These are phyloP conservation scores for Neofusicoccum umdonicola DNA, from an alignment of 2,329 filamentous ascomycete genomes.

Conservation along the genomic window DNA sequence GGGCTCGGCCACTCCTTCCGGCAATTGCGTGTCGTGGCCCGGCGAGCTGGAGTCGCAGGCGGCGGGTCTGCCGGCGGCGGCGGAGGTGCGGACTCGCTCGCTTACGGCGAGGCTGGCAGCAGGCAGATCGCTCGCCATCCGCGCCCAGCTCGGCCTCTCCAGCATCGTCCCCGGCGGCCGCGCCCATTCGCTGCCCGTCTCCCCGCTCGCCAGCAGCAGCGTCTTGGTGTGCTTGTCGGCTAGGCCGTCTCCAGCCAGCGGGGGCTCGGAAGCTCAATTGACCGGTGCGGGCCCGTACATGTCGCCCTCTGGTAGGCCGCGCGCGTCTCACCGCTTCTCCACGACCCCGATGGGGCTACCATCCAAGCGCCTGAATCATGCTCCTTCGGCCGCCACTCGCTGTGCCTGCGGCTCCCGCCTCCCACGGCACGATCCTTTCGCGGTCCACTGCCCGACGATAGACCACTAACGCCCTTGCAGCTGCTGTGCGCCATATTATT, in stretches of 20 bases:
- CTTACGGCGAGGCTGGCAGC: background rate
- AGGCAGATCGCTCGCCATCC: background rate
- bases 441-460: conserved; percentile 9
- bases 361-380: conserved; percentile 16
- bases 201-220: background rate
- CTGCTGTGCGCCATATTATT: background rate
- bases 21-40: background rate
- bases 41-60: background rate
- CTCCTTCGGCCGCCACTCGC: conserved; percentile 8
- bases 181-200: background rate
- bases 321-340: conserved; percentile 17
- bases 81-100: background rate
- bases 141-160: background rate
- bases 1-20: background rate
- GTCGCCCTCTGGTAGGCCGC: conserved; percentile 5
- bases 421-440: conserved; percentile 2
- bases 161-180: background rate
- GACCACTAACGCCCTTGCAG: conserved; percentile 14
- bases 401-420: conserved; percentile 1
- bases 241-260: conserved; percentile 3
- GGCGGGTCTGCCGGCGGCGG: background rate
- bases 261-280: conserved; percentile 2
- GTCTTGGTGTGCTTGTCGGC: conserved; percentile 2
- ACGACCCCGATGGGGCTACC: conserved; percentile 9
- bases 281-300: conserved; percentile 11